Percentiles rank a stretch among this genome's conserved stretches.
Conservation (phyloP, 805 yeast genomes). For the Cyberlindnera americana region DNA sequence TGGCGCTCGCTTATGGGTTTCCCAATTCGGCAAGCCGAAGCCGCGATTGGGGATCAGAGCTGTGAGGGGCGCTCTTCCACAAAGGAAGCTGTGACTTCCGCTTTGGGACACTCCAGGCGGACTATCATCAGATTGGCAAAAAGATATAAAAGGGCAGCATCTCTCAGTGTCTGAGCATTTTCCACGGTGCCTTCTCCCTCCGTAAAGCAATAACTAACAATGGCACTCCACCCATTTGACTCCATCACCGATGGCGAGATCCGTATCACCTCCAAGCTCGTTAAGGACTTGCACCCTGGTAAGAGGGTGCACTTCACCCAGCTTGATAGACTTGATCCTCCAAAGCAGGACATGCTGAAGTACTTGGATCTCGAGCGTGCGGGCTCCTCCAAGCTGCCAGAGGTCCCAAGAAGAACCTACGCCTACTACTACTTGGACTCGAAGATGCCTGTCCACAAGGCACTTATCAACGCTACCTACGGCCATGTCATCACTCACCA, state of each 20-base stretch:
- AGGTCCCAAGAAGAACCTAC: conserved; percentile 65
- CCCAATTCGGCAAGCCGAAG: conserved; percentile 9
- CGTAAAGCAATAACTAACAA: conserved; percentile 5
- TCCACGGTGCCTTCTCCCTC: no score
- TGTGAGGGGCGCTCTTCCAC: background rate
- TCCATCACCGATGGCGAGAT: conserved; percentile 56
- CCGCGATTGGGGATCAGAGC: background rate
- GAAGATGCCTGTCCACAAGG: conserved; percentile 56
- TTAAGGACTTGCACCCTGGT: conserved; percentile 55
- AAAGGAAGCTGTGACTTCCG: conserved; percentile 8
- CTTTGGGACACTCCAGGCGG: conserved; percentile 14
- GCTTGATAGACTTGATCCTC: conserved; percentile 72
- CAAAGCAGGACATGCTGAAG: conserved; percentile 65
- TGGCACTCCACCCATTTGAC: conserved; percentile 52
- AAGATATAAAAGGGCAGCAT: background rate
- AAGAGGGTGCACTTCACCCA: conserved; percentile 60
- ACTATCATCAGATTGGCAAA: background rate
- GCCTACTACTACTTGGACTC: conserved; percentile 61
- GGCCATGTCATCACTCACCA: conserved; percentile 59
- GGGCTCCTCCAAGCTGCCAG: conserved; percentile 46
- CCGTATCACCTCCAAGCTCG: conserved; percentile 51
- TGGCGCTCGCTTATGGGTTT: background rate
- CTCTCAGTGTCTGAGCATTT: no score
- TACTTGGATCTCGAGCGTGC: conserved; percentile 65
- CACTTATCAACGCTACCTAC: conserved; percentile 61